Conservation (phyloP, 192 early-diverging fungal species). For the Coemansia sp. region DNA sequence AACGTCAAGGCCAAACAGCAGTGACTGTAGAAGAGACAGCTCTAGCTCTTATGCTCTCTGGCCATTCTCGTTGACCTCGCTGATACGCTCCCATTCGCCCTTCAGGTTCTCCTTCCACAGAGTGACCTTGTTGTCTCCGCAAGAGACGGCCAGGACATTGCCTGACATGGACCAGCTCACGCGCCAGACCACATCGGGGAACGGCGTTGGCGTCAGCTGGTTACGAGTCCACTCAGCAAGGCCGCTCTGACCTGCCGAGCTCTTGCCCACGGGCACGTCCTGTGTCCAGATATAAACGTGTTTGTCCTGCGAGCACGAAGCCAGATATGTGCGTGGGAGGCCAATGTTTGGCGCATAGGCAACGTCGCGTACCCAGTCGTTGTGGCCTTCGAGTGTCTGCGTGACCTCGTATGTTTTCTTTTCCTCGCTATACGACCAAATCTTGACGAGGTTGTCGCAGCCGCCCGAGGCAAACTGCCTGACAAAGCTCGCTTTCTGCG, state of each 20-base stretch:
- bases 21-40: neutral
- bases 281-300: conserved; percentile 95
- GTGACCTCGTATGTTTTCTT: conserved; percentile 78
- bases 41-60: conserved; percentile 22
- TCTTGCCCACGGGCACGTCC: conserved; percentile 51
- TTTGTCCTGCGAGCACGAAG: conserved; percentile 96
- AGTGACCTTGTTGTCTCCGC: conserved; percentile 95
- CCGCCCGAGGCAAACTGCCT: conserved; percentile 91
- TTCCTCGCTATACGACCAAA: conserved; percentile 78
- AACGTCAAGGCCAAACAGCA: neutral
- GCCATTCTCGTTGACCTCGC: conserved; percentile 61
- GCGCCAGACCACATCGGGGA: conserved; percentile 97
- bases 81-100: conserved; percentile 87
- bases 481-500: conserved; percentile 49
- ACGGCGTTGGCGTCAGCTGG: conserved; percentile 69
- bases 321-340: conserved; percentile 82
- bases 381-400: conserved; percentile 80
- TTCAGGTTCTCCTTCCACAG: conserved; percentile 95
- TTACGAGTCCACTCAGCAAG: conserved; percentile 71
- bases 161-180: conserved; percentile 96
- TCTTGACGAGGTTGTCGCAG: conserved; percentile 95
- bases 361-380: conserved; percentile 98
- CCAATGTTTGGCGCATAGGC: conserved; percentile 96
- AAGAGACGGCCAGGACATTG: conserved; percentile 93
- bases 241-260: conserved; percentile 15